Evolutionary conservation across 257 asterid genomes (phyloP).

Genomic region (Solanum corneliomulleri): DNA sequence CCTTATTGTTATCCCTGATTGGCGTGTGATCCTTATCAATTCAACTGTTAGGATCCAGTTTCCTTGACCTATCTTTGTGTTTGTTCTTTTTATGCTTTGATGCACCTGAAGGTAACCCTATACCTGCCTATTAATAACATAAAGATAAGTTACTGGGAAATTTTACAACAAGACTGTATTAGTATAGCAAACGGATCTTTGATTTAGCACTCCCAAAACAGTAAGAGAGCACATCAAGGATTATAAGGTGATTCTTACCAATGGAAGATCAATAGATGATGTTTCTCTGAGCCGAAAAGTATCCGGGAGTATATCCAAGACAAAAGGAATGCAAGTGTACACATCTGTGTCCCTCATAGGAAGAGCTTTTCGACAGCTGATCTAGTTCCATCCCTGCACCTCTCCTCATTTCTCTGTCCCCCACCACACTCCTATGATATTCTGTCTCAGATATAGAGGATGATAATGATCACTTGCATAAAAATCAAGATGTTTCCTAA

Average conservation of each 20-base stretch:
- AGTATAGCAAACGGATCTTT: not conserved
- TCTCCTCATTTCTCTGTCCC: not conserved
- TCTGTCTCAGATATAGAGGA: not conserved
- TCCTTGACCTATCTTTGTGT: not conserved
- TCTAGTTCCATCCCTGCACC: not conserved
- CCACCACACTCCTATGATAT: not conserved
- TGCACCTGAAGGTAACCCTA: not conserved
- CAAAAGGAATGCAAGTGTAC: not conserved
- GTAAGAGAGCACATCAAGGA: not conserved
- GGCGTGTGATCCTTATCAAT: not conserved
- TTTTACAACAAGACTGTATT: not conserved
- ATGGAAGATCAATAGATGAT: not conserved
- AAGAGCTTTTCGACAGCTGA: not conserved
- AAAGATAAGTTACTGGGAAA: not conserved
- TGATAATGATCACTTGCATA: not conserved
- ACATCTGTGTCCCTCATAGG: not conserved
- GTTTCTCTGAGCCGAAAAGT: not conserved
- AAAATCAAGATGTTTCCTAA: not conserved
- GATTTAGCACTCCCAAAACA: not conserved
- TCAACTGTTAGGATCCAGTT: not conserved
- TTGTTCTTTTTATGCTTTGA: not conserved
- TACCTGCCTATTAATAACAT: not conserved
- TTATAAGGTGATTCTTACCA: not conserved
- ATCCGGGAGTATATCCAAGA: not conserved
- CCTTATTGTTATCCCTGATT: not conserved